phyloP scores from a whole-genome alignment of 352 stramenopile species.

The Phytophthora sp. region DNA sequence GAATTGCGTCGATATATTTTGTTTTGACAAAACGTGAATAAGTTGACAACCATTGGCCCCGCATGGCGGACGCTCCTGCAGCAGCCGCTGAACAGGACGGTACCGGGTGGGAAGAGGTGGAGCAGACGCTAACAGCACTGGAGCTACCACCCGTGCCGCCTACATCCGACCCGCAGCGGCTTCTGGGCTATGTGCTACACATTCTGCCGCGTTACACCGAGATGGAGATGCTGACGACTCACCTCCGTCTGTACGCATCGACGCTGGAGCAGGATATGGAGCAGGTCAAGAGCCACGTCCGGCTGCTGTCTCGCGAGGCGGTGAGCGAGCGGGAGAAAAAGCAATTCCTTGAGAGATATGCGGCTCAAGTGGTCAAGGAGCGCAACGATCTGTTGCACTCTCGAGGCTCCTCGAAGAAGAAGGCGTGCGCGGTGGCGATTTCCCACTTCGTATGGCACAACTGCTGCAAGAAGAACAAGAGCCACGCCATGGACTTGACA shows the following conservation, averaged over 20 bases:
- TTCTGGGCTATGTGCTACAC: constrained; percentile 77
- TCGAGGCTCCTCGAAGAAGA: constrained; percentile 54
- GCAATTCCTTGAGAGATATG: constrained; percentile 81
- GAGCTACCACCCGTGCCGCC: constrained; percentile 71
- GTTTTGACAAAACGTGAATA: neutral
- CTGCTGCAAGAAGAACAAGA: constrained; percentile 84
- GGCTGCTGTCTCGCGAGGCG: constrained; percentile 58
- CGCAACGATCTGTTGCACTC: constrained; percentile 81
- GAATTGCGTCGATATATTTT: constrained; percentile 6
- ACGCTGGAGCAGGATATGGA: constrained; percentile 81
- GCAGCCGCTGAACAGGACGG: constrained; percentile 16
- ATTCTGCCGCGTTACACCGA: constrained; percentile 81
- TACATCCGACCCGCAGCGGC: constrained; percentile 72
- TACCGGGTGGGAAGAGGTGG: constrained; percentile 62
- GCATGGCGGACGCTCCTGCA: constrained; percentile 26
- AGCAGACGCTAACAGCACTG: constrained; percentile 53
- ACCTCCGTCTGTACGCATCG: constrained; percentile 74
- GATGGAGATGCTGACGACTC: constrained; percentile 84
- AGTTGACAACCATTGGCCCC: constrained; percentile 1
- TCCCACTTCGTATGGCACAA: constrained; percentile 81
- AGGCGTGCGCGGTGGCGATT: neutral
- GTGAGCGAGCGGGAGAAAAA: constrained; percentile 74
- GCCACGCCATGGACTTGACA: constrained; percentile 65
- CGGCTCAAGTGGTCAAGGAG: constrained; percentile 85
- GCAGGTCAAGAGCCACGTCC: constrained; percentile 67